Base-by-base conservation (phyloP, 2,329 filamentous ascomycete genomes). In the Penicillium sp. region DNA sequence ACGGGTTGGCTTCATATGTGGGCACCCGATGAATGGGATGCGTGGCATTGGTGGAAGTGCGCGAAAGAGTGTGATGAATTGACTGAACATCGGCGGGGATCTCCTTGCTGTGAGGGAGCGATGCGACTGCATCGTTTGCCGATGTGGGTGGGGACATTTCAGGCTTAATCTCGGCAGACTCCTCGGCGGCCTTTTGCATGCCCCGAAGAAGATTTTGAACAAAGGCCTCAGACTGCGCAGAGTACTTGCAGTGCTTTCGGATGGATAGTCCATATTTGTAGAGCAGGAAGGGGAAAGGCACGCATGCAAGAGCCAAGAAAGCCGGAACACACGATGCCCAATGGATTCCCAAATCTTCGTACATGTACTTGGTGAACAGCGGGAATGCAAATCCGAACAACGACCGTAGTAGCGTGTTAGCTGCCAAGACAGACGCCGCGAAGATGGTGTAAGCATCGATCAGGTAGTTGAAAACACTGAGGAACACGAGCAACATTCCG, bases 301-400 rank as follows among this genome's bases (percentile, higher is more conserved):
- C 69, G 38, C 77, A 78, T 3, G 72, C 73, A 15, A 80, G 61
- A 1, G 78, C 78, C 36, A 81, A 58, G 64, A 81, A 81, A 0
- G 73, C 80, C 0, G 78, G 78, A 21, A 81, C 66, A 25, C 72
- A 75, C 9, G 75, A 76, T 7, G 78, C 79, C 79, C 79, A 81
- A 58, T 79, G 76, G 19, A 80, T 78, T 6, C 79, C 78, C 25
- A 82, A 67, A 21, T 71, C 67, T 4, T 70, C 23, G 53, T 79
- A 82, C 74, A 82, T 76, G 25, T 77, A 69, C 1, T 67, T 73
- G 8, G 78, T 79, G 70, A 81, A 81, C 10, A 82, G 68, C 3
- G 79, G 79, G 61, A 82, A 81, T 6, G 72, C 75, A 9, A 79
- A 77, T 45, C 78, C 79, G 36, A 79, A 79, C 21, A 79, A 56